Conservation (phyloP, 441 rosid species). For the Raphanus hybrid region DNA sequence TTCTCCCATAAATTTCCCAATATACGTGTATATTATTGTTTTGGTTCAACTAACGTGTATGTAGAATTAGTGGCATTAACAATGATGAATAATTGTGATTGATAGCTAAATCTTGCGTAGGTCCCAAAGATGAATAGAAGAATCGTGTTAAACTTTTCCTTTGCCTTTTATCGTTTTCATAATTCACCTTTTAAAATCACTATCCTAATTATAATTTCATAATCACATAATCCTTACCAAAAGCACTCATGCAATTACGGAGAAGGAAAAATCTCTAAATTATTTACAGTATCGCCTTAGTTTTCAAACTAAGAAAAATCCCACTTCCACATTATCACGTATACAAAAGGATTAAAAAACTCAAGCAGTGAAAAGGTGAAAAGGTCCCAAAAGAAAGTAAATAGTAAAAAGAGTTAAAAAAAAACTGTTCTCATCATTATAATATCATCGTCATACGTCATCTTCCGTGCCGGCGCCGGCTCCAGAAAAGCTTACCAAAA, state of each 20-base stretch:
- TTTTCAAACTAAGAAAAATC: conserved; percentile 11
- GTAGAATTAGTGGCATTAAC: conserved; percentile 25
- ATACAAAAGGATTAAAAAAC: conserved; percentile 16
- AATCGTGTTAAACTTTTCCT: conserved; percentile 36
- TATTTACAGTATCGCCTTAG: conserved; percentile 32
- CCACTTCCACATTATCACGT: conserved; percentile 12
- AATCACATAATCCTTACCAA: conserved; percentile 16
- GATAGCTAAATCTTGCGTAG: conserved; percentile 34
- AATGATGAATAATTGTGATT: conserved; percentile 29
- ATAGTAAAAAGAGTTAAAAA: not conserved
- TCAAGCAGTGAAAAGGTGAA: not conserved
- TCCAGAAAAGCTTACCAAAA: conserved; percentile 47
- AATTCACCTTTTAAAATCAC: conserved; percentile 30
- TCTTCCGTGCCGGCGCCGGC: conserved; percentile 34
- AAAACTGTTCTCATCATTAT: conserved; percentile 16
- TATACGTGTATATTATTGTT: not conserved
- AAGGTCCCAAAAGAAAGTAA: conserved; percentile 23
- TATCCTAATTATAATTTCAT: conserved; percentile 22
- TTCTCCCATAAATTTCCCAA: not conserved
- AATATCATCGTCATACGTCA: conserved; percentile 15
- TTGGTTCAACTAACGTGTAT: not conserved
- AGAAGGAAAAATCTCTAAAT: not conserved
- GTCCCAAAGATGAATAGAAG: conserved; percentile 39
- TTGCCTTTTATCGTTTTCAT: conserved; percentile 22
- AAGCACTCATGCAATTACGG: conserved; percentile 24